Evolutionary conservation across 192 early-diverging fungal species (phyloP).

Genomic region (Spizellomyces punctatus): DNA sequence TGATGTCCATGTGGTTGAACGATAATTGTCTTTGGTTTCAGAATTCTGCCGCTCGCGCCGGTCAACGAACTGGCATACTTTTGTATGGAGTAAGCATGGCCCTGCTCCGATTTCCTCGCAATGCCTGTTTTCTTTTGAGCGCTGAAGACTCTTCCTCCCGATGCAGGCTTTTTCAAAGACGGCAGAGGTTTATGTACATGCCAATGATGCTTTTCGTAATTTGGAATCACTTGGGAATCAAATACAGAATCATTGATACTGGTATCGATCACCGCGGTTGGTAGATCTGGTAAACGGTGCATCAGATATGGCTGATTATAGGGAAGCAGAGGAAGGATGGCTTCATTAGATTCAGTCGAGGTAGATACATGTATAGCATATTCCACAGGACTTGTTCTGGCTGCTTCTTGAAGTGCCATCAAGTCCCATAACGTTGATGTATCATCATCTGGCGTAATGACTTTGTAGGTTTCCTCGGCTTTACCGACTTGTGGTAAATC

Average conservation of each 20-base stretch:
- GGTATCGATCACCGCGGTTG: neutral
- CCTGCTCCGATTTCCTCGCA: conserved; percentile 15
- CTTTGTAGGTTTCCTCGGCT: conserved; percentile 6
- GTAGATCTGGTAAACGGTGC: conserved; percentile 5
- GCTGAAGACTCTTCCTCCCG: neutral
- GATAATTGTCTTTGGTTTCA: conserved; percentile 19
- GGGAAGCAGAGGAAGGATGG: neutral
- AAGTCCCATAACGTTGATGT: neutral
- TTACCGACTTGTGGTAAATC: neutral
- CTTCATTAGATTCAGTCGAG: too few species aligned
- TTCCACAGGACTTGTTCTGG: neutral
- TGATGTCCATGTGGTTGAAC: conserved; percentile 10
- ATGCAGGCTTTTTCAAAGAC: neutral
- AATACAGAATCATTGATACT: neutral
- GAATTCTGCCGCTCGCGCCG: conserved; percentile 17
- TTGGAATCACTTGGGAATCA: conserved; percentile 2
- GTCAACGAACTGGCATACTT: conserved; percentile 25
- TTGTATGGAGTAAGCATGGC: conserved; percentile 18
- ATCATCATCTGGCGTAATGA: neutral
- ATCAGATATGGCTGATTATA: conserved; percentile 16
- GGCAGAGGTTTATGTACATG: conserved; percentile 14
- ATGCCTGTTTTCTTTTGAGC: neutral
- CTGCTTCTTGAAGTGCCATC: neutral
- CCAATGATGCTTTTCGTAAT: conserved; percentile 17
- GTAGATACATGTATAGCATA: too few species aligned